Evolutionary conservation across 2,329 filamentous ascomycete species (phyloP), one percentile per base, ranked within the genome.

Genomic region (Corniculantispora saksenae): DNA sequence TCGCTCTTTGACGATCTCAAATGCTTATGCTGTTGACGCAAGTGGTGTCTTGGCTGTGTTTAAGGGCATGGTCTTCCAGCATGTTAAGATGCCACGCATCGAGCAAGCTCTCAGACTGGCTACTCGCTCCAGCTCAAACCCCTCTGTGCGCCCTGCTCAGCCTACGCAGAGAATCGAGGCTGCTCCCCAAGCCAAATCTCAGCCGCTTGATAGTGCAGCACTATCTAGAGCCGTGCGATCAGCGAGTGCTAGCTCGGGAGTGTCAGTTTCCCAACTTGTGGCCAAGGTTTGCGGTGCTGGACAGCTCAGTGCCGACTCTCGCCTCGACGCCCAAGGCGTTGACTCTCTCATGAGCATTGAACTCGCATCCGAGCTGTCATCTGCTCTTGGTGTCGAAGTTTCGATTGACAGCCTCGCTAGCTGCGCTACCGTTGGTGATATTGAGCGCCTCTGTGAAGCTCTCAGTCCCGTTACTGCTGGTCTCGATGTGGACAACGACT

Each of bases 41-140:
- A 60, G 63, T 0, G 71, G 69, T 1, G 67, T 70, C 21, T 66
- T 76, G 0, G 61, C 72, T 7, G 67, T 67, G 2, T 68, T 71
- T 25, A 70, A 74, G 51, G 73, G 73, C 1, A 72, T 72, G 66
- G 64, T 68, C 21, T 76, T 76, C 68, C 74, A 72, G 67, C 74
- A 73, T 62, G 66, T 76, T 6, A 67, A 68, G 13, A 55, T 35
- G 29, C 27, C 32, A 6, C 53, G 29, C 27, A 55, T 55, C 10
- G 32, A 38, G 27, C 53, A 55, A 35, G 53, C 53, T 19, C 53
- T 55, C 27, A 55, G 21, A 35, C 32, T n/a, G 19, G 27, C 53
- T 9, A 55, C 21, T 2, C 53, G 53, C n/a, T 38, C 53, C 5
- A 55, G 29, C 27, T 4, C 19, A 55, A 23, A 15, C 5, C 27